A percentile compares a stretch with the other conserved stretches of the same genome.
phyloP scores from a whole-genome alignment of 1,284 basidiomycete species.

The Peniophora sp. region DNA sequence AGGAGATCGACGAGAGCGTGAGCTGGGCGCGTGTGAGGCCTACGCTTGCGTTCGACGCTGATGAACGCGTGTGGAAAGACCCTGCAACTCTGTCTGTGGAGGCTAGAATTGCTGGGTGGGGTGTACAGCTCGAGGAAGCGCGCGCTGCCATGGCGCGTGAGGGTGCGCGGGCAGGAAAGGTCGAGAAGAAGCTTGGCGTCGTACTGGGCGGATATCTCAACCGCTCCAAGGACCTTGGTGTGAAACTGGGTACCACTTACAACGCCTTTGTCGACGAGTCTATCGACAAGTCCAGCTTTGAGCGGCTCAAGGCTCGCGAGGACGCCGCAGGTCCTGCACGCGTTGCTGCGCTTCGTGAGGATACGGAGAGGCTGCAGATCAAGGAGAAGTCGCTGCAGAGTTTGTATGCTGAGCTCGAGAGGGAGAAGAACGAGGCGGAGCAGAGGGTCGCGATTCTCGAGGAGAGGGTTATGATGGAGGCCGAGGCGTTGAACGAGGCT shows the following conservation, averaged over 20 bases:
- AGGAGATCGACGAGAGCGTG: conserved; percentile 44
- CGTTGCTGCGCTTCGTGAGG: conserved; percentile 70
- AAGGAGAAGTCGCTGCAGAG: conserved; percentile 74
- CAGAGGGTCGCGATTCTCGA: conserved; percentile 57
- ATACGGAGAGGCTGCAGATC: conserved; percentile 73
- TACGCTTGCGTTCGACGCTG: conserved; percentile 55
- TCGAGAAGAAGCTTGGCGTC: conserved; percentile 88
- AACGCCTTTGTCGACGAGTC: conserved; percentile 61
- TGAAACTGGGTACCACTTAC: conserved; percentile 62
- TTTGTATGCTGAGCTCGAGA: conserved; percentile 76
- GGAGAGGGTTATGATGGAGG: conserved; percentile 73
- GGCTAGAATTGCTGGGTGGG: conserved; percentile 61
- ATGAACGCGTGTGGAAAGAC: conserved; percentile 62
- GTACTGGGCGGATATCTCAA: conserved; percentile 87
- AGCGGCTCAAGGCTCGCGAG: conserved; percentile 66
- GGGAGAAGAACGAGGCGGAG: conserved; percentile 61
- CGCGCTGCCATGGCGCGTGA: conserved; percentile 79
- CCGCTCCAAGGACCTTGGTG: conserved; percentile 64
- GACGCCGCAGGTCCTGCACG: conserved; percentile 67
- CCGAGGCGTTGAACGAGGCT: conserved; percentile 75
- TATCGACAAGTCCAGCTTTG: conserved; percentile 75
- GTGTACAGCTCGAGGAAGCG: conserved; percentile 50
- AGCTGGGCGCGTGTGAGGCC: conserved; percentile 67
- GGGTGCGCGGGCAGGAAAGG: conserved; percentile 75
- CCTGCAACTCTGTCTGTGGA: conserved; percentile 46